These are phyloP conservation scores for Talaromyces sp. DNA, from an alignment of 2,329 filamentous ascomycete species.

Conservation along the genomic window DNA sequence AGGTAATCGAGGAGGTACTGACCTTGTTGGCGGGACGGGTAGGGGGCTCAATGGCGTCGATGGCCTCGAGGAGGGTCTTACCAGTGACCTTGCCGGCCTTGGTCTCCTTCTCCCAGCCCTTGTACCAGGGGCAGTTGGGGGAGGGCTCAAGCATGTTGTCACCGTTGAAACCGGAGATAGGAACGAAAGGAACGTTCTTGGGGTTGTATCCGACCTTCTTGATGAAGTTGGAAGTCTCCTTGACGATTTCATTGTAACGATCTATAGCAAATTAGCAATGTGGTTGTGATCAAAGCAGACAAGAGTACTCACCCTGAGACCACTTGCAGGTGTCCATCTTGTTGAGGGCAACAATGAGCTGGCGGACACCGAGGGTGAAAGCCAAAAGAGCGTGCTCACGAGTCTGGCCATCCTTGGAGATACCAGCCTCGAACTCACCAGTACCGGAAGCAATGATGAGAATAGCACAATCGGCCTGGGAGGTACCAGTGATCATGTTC, in stretches of 20 bases:
- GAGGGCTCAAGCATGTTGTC: slow-evolving; percentile 98
- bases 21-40: slow-evolving; percentile 90
- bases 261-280: slow-evolving; percentile 33
- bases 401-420: slow-evolving; percentile 99
- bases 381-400: slow-evolving; percentile 99
- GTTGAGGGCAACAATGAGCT: slow-evolving; percentile 99
- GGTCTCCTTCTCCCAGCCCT: slow-evolving; percentile 99
- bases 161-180: slow-evolving; percentile 99
- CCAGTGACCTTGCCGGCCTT: slow-evolving; percentile 80
- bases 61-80: slow-evolving; percentile 99
- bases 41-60: slow-evolving; percentile 91
- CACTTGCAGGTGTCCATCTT: slow-evolving; percentile 99
- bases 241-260: slow-evolving; percentile 98
- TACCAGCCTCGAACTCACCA: slow-evolving; percentile 99
- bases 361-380: slow-evolving; percentile 99
- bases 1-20: neutral
- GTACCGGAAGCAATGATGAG: slow-evolving; percentile 99
- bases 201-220: slow-evolving; percentile 99
- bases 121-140: slow-evolving; percentile 99
- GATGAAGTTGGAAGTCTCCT: slow-evolving; percentile 99
- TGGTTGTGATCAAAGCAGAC: neutral
- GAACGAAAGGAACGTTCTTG: slow-evolving; percentile 96
- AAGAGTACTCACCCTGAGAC: slow-evolving; percentile 60
- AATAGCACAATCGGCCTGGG: slow-evolving; percentile 98
- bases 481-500: slow-evolving; percentile 99